Base-by-base conservation (phyloP, 148 eudicot species). In the Rhododendron kiyosumense region DNA sequence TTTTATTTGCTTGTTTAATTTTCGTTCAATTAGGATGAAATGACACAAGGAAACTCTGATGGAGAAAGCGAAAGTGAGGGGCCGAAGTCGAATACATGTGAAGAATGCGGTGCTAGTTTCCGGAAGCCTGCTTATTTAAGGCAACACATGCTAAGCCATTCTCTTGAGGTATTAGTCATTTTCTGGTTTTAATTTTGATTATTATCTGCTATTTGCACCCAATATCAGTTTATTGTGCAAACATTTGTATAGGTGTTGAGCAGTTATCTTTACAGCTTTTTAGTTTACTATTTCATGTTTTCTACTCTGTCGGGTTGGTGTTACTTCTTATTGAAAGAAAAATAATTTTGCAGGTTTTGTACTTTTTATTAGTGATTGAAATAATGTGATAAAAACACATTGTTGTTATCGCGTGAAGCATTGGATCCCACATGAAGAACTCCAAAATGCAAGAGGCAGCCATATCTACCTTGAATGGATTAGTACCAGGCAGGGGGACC, bases 401-500 rank as follows among this genome's bases (percentile, higher is more conserved):
- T 83, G 85, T 78, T 87, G 75, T 83, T 73, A 20, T 85, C 81
- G 99, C 85, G 99, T 97, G 99, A 95, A 93, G 99, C 98, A 95
- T 97, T 97, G 99, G 99, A 97, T 97, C 98, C 98, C 99, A 89
- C 61, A 83, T 48, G 87, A 76, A 85, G 98, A 95, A 94, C 98
- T 97, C 98, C 99, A 95, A 94, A 95, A 97, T 97, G 99, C 96
- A 88, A 92, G 99, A 93, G 99, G 99, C 98, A 89, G 87, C 17
- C 54, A 76, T 79, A 20, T 78, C 48, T 83, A 51, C 84, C 98
- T 97, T 97, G 99, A 93, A 84, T 91, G 98, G 99, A 97, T 96
- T 89, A 97, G 99, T 97, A 97, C 88, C 99, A 95, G 99, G 98
- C 83, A 75, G 98, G 98, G 98, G 85, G 98, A 97, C 99, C 94